These are phyloP conservation scores for Bryoglossum gracile DNA, from an alignment of 495 filamentous ascomycete genomes.

Conservation along the genomic window DNA sequence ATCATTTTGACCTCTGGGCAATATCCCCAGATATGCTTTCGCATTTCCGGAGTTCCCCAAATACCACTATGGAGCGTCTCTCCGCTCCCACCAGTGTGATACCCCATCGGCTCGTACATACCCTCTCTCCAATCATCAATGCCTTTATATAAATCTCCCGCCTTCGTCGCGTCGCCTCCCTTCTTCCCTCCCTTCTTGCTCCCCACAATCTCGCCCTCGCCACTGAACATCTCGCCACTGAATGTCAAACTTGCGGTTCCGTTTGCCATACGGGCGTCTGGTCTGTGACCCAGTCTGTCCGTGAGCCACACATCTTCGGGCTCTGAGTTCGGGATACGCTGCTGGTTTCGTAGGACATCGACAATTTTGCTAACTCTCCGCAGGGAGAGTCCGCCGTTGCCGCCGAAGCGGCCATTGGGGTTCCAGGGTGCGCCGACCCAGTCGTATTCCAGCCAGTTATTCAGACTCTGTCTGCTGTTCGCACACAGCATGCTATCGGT, in stretches of 20 bases:
- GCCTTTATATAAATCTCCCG: conserved; percentile 28
- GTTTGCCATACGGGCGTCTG: conserved; percentile 36
- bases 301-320: conserved; percentile 46
- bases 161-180: conserved; percentile 19
- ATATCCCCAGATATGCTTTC: conserved; percentile 42
- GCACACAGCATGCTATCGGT: conserved; percentile 45
- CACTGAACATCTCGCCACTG: conserved; percentile 36
- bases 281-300: conserved; percentile 36
- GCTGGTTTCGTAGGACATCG: conserved; percentile 37
- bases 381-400: conserved; percentile 43
- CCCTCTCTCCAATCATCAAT: conserved; percentile 39
- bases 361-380: conserved; percentile 40
- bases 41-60: conserved; percentile 34
- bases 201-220: conserved; percentile 20
- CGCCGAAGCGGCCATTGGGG: conserved; percentile 33
- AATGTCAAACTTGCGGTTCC: conserved; percentile 36
- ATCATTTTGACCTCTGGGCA: conserved; percentile 49
- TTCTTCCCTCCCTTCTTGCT: conserved; percentile 16
- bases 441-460: conserved; percentile 43
- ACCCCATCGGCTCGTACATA: conserved; percentile 46
- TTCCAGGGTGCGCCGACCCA: conserved; percentile 48
- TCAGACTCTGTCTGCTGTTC: conserved; percentile 36
- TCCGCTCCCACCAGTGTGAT: conserved; percentile 42
- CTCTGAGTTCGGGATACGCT: conserved; percentile 29
- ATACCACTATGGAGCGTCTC: conserved; percentile 29